phyloP scores from a whole-genome alignment of 2,329 filamentous ascomycete genomes.

The Mycosphaerella arachidis region DNA sequence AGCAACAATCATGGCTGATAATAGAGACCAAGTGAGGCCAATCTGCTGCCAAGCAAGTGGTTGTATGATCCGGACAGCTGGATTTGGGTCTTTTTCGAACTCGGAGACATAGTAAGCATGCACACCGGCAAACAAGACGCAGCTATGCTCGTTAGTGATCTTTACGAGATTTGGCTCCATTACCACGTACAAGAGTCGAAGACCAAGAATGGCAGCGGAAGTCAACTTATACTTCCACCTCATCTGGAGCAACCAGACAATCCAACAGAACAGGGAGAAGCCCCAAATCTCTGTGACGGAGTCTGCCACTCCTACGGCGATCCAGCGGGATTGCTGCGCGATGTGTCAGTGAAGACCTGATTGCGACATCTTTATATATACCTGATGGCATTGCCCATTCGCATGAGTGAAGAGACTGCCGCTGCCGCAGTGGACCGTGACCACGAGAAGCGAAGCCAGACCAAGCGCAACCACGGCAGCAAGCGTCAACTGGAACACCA shows the following conservation, averaged over 20 bases:
- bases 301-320: constrained; percentile 9
- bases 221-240: constrained; percentile 9
- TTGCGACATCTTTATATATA: not conserved
- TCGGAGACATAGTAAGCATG: constrained; percentile 8
- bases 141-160: not conserved
- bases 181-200: constrained; percentile 9
- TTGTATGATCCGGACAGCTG: constrained; percentile 4
- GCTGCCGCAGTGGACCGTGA: constrained; percentile 9
- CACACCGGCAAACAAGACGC: constrained; percentile 6
- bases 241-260: constrained; percentile 14
- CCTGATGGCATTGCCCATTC: not conserved
- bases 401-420: constrained; percentile 1
- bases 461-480: constrained; percentile 4
- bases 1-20: constrained; percentile 15
- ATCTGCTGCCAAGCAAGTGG: constrained; percentile 15
- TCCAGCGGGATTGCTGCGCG: constrained; percentile 9
- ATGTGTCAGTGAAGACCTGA: not conserved
- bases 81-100: constrained; percentile 1
- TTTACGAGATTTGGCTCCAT: too few species aligned
- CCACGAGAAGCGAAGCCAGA: constrained; percentile 4
- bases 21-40: constrained; percentile 9
- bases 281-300: constrained; percentile 12
- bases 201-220: constrained; percentile 9
- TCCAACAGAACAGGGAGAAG: constrained; percentile 10
- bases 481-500: constrained; percentile 9